Conservation (phyloP, 2,329 filamentous ascomycete species). For the Thielaviopsis euricoi region DNA sequence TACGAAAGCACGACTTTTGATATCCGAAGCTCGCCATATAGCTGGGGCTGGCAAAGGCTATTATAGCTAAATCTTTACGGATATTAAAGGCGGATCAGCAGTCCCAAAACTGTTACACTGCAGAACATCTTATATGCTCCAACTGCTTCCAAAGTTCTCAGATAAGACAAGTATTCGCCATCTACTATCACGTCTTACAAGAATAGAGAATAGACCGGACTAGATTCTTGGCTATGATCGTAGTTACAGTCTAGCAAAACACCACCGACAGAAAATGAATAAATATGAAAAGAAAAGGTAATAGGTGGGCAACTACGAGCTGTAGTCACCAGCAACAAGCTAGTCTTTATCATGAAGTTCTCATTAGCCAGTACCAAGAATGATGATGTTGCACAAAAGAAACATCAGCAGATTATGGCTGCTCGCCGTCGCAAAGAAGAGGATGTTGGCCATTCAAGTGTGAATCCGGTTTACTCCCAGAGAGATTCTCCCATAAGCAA, state of each 20-base stretch:
- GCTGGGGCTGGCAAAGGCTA: neutral
- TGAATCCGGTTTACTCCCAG: neutral
- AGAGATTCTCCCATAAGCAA: neutral
- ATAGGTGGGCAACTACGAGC: neutral
- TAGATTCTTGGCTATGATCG: neutral
- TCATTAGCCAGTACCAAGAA: neutral
- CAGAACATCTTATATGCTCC: too few species aligned
- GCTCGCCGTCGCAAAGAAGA: neutral
- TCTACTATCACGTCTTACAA: neutral
- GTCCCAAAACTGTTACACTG: neutral
- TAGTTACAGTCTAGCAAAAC: neutral
- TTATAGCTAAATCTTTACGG: neutral
- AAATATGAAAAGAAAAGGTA: neutral
- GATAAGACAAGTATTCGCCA: neutral
- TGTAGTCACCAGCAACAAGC: neutral
- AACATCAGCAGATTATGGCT: neutral
- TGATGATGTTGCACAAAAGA: neutral
- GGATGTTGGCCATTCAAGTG: neutral
- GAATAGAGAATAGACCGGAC: neutral
- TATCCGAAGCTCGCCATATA: neutral
- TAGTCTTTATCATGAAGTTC: neutral
- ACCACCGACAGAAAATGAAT: too few species aligned
- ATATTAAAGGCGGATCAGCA: neutral
- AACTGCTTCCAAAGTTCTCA: neutral
- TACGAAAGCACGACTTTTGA: neutral